Evolutionary conservation across 2,329 filamentous ascomycete genomes (phyloP), one percentile per base, ranked within the genome.

Genomic region (Eurotiales sp.): DNA sequence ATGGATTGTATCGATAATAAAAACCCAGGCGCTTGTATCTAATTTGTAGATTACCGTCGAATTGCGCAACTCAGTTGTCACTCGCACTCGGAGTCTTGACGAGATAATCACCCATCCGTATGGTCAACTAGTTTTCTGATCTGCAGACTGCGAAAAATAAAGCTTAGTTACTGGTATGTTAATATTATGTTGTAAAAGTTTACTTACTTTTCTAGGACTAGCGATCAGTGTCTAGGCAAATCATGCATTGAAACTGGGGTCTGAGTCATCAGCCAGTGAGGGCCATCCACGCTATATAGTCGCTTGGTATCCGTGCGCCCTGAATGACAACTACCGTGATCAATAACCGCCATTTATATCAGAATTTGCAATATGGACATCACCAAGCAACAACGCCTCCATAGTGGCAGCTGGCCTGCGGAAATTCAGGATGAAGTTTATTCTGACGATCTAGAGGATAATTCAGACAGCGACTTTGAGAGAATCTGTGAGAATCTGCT

Each of bases 381-480:
- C 42, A 44, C 17, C 7, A 30, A 30, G 42, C 42, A 32, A 30
- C 2, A 44, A 44, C 23, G 42, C 42, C 7, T 32, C 42, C 15
- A 19, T 22, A 44, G 42, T 44, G 27, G 14, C 15, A 30, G 23
- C 42, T 2, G 23, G 7, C 27, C 42, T 44, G 7, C 23, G 23
- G 42, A 44, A 44, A 44, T 32, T n/a, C 23, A 29, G 14, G 27
- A 32, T n/a, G 12, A 32, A 44, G 42, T 2, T 44, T 7, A 32
- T 44, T 44, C 27, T 32, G 42, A 44, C 14, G 30, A 44, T 44
- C 23, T 25, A 29, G 27, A 19, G 27, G 27, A 44, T 29, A 44
- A 10, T 44, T 44, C 27, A 44, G 27, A 10, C 15, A 44, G 42
- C 15, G 27, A 4, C 8, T 44, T 44, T 22, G 27, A 44, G 27